Evolutionary conservation across 805 yeast species (phyloP).

Genomic region (Lipomyces yamadae): DNA sequence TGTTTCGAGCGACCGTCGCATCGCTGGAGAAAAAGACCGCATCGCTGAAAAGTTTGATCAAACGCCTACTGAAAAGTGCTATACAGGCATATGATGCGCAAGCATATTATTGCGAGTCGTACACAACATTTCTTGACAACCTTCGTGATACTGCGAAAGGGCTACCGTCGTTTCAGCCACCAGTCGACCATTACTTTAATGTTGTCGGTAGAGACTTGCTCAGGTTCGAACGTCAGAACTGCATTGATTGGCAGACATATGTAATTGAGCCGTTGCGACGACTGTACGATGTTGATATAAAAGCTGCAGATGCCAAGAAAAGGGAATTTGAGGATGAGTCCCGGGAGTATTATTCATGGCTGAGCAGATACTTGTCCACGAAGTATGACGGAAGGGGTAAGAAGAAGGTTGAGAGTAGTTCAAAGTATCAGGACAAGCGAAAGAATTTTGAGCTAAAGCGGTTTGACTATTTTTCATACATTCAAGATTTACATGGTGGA

Average conservation of each 20-base stretch:
- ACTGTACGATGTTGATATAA: conserved; percentile 51
- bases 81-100: conserved; percentile 46
- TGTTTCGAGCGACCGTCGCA: conserved; percentile 50
- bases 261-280: conserved; percentile 49
- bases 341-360: conserved; percentile 52
- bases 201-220: conserved; percentile 35
- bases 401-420: conserved; percentile 46
- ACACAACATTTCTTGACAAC: conserved; percentile 41
- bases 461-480: conserved; percentile 50
- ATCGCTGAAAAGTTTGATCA: conserved; percentile 45
- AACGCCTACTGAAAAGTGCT: conserved; percentile 48
- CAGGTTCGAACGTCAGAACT: conserved; percentile 34
- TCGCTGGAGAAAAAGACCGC: conserved; percentile 48
- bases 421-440: conserved; percentile 50
- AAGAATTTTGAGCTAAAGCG: conserved; percentile 50
- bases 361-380: conserved; percentile 49
- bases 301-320: conserved; percentile 48
- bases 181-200: conserved; percentile 44
- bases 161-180: conserved; percentile 43
- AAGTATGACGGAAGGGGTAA: conserved; percentile 45
- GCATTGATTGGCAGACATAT: conserved; percentile 43
- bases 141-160: conserved; percentile 46
- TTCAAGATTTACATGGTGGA: conserved; percentile 51
- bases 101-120: conserved; percentile 22
- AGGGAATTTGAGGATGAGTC: conserved; percentile 54